Base-by-base conservation (phyloP, 2,329 filamentous ascomycete species). In the Alternaria triticina region DNA sequence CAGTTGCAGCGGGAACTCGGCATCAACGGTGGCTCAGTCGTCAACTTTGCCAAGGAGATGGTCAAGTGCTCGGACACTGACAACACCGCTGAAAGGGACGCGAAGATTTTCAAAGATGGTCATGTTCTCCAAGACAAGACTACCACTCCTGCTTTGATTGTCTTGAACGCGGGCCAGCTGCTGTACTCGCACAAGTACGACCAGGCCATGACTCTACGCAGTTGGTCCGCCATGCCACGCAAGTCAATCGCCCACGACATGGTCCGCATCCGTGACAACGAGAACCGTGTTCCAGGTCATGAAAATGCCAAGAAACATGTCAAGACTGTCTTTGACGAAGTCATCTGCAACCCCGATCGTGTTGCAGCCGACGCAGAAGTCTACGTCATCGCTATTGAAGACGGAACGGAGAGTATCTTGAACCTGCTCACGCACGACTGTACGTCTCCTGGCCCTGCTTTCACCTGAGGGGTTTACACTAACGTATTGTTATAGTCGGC, bases 141-240 rank as follows among this genome's bases (percentile, higher is more conserved):
- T 6, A 55, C 76, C 5, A 66, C 73, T 2, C 88, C 86, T 0
- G 91, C 87, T 10, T 81, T 97, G 59, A 81, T 97, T 27, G 82
- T 97, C 25, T 87, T 93, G 49, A 97, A 97, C 75, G 84, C 88
- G 5, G 93, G 92, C 5, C 89, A 96, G 80, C 82, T 92, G 17
- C 83, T 90, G 71, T 97, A 93, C 89, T 92, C 91, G 77, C 88
- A 91, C 44, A 85, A 87, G 55, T 85, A 85, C 1, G 80, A 85
- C 55, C 85, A 86, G 52, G 84, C 88, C 0, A 83, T 97, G 64
- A 91, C 87, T 1, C 76, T 85, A 1, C 74, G 76, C 0, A 85
- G 84, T 4, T 91, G 90, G 83, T 75, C 83, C 8, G 84, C 83
- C 2, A 80, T 90, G 47, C 89, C 90, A 1, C 86, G 90, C 70